Base-by-base conservation (phyloP, 495 filamentous ascomycete species). In the Podospora fimiseda region DNA sequence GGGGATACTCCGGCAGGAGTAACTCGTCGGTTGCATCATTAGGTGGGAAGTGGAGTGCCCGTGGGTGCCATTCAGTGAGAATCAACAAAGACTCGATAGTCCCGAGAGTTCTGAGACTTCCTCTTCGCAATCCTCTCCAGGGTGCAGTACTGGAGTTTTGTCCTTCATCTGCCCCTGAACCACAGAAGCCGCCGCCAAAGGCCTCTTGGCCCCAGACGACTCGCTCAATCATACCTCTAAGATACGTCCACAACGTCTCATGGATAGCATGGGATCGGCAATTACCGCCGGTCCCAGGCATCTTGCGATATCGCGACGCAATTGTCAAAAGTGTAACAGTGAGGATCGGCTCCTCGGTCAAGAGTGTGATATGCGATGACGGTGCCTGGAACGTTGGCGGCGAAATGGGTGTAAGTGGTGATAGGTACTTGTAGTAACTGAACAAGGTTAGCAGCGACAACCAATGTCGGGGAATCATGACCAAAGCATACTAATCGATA, bases 181-280 rank as follows among this genome's bases (percentile, higher is more conserved):
- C 89, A 52, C 86, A 87, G 58, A 91, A 90, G 43, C 87, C 88
- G 18, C 89, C 88, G 24, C 87, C 90, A 62, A 93, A 95, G 54
- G 93, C 89, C 67, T 96, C 90, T 60, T 96, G 90, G 20, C 91
- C 92, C 88, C 89, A 96, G 48, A 96, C 86, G 48, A 95, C 84
- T 16, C 93, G 83, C 64, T 94, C 87, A 50, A 96, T 90, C 86
- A 95, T 96, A 47, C 88, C 85, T 23, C 90, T 83, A 27, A 96
- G 79, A 64, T 96, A 95, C 20, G 81, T 84, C 93, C 93, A 98
- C n/a, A 98, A 80, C 67, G 89, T 85, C 56, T 96, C 90, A 60
- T 97, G 93, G 48, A 98, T 95, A 51, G 89, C 87, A 58, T 90
- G 89, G 0, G 88, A 87, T 38, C 93, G 83, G 38, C 88, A 93